Base-by-base conservation (phyloP, 352 stramenopile species). In the Plasmopara halstedii region DNA sequence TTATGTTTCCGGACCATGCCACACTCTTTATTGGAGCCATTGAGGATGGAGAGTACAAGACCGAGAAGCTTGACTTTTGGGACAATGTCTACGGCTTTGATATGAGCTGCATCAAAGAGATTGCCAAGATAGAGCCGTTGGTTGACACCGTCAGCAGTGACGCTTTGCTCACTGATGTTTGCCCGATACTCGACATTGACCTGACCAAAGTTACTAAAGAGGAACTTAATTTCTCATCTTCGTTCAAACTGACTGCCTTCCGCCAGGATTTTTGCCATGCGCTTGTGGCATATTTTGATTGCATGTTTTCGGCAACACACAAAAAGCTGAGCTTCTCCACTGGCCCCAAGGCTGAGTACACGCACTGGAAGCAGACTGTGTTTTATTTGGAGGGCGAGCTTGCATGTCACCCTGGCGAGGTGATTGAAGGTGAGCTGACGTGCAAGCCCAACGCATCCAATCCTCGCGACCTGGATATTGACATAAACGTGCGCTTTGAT, bases 351-450 rank as follows among this genome's bases (percentile, higher is more conserved):
- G 83, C 79, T 32, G 80, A 95, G 50, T 98, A 98, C 69, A 99
- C 97, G 35, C 97, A 99, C 75, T 99, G 97, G 97, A 99, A 99
- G 67, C 97, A 99, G 67, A 98, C 94, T 11, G 86, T 98, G 14
- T 97, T 99, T 55, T 98, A 98, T 63, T 65, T 98, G 6, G 71
- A 89, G 21, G 73, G 85, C 21, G 77, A 93, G 37, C 61, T 98
- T 19, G 77, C 78, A 17, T 89, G 88, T 49, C 75, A 67, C 37
- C 60, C 73, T 3, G 92, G 89, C 10, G 92, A 98, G 44, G 56
- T 83, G 20, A 87, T 98, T 34, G 81, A 88, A 37, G 94, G 93
- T 20, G 91, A 82, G 27, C 69, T 98, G 35, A 75, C 66, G 15
- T 94, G 79, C 68, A 85, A 79, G 42, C 87, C 85, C 15, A 98